Conservation (phyloP, 2,329 filamentous ascomycete species). For the Ophiostoma australiae region DNA sequence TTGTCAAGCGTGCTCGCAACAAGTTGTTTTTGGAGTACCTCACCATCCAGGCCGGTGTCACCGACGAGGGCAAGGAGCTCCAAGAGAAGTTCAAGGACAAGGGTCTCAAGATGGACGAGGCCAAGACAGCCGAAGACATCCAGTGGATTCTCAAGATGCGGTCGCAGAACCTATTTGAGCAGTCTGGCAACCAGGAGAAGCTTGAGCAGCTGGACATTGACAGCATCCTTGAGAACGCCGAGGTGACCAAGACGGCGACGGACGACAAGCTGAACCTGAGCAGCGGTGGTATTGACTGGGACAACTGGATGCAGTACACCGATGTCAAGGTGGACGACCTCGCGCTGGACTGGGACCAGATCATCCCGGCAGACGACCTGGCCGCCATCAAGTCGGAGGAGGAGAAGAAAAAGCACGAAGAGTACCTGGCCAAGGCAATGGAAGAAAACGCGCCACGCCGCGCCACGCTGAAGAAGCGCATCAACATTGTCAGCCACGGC, state of each 20-base stretch:
- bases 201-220: conserved; percentile 97
- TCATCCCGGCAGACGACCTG: conserved; percentile 90
- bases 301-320: conserved; percentile 96
- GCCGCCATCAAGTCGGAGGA: conserved; percentile 87
- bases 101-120: conserved; percentile 67
- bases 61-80: conserved; percentile 82
- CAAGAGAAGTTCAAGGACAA: conserved; percentile 73
- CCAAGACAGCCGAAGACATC: conserved; percentile 88
- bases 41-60: conserved; percentile 94
- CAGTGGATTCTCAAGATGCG: conserved; percentile 94
- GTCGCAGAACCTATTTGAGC: conserved; percentile 99
- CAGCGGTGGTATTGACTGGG: conserved; percentile 76
- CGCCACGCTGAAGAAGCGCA: conserved; percentile 57
- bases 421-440: conserved; percentile 74
- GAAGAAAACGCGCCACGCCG: conserved; percentile 80
- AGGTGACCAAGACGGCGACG: conserved; percentile 94
- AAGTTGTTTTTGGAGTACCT: conserved; percentile 97
- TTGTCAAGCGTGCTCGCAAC: conserved; percentile 91
- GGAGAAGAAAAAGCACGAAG: conserved; percentile 74
- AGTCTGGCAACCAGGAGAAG: conserved; percentile 92
- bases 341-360: conserved; percentile 89
- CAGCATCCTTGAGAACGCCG: conserved; percentile 91
- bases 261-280: conserved; percentile 87
- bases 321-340: conserved; percentile 89
- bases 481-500: conserved; percentile 32